Percentiles rank a stretch among this genome's conserved stretches.
Conservation (phyloP, 176 grass and related monocot species). For the Carex littledalei region DNA sequence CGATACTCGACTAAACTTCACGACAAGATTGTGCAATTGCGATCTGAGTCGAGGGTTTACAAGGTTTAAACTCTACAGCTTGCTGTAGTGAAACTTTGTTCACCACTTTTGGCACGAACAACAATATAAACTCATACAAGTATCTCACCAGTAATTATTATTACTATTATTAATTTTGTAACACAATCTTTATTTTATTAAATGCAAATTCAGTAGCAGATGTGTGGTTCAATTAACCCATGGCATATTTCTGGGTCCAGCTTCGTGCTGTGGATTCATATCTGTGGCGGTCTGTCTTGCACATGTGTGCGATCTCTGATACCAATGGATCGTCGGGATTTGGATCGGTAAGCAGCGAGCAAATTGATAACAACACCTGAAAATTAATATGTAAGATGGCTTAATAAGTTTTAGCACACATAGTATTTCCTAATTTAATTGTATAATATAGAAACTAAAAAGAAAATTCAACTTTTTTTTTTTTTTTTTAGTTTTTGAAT, state of each 20-base stretch:
- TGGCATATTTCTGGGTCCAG: constrained; percentile 79
- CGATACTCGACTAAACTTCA: too few species aligned
- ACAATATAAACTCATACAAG: neutral
- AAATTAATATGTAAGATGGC: neutral
- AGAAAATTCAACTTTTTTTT: too few species aligned
- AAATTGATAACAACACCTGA: constrained; percentile 67
- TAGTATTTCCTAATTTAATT: neutral
- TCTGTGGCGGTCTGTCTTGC: constrained; percentile 53
- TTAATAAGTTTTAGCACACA: neutral
- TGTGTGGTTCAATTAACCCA: constrained; percentile 37
- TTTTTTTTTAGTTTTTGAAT: too few species aligned
- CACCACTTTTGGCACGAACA: too few species aligned
- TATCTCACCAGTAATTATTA: neutral
- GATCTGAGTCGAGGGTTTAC: too few species aligned
- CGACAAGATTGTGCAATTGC: too few species aligned
- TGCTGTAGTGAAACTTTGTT: too few species aligned
- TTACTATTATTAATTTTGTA: neutral
- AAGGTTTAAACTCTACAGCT: too few species aligned
- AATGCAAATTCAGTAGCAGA: neutral
- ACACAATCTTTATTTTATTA: constrained; percentile 8
- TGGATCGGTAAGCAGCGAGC: constrained; percentile 73
- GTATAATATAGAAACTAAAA: too few species aligned
- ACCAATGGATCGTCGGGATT: constrained; percentile 81
- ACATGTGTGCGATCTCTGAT: constrained; percentile 88
- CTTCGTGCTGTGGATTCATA: constrained; percentile 62